Evolutionary conservation across 2,329 filamentous ascomycete genomes (phyloP), one percentile per base, ranked within the genome.

Genomic region (Rosellinia necatrix): DNA sequence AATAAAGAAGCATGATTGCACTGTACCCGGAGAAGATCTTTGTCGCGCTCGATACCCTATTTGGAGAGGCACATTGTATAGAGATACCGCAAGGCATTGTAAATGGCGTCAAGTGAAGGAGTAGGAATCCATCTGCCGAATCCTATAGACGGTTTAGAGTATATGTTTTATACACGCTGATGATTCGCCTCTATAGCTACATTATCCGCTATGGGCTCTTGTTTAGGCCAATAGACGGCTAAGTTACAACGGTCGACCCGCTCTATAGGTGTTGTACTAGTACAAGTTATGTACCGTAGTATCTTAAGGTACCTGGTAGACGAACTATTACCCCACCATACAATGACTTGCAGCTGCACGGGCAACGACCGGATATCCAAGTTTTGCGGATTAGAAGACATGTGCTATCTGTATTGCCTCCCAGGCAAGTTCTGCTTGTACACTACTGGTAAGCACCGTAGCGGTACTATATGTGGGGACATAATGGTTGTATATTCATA

Each of bases 11-110:
- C 49, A 52, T 55, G 40, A 47, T 55, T 55, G 30, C 54, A 49
- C 13, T 48, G 46, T 34, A 4, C 15, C 19, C 30, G 21, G 41
- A 49, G n/a, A 46, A n/a, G 27, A 37, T 42, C 53, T 48, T 29
- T 7, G 17, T 51, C 30, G 49, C 34, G 51, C 49, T 58, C 40
- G 59, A 61, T 61, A 59, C 59, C 49, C 59, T 35, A 37, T 35
- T 46, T 49, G 41, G 46, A 62, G 43, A 56, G 6, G 30, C 37
- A 32, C 19, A 17, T 50, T 53, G 48, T 51, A 56, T 55, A 59
- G 13, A 53, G 40, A 25, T 27, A 34, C 17, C 32, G 27, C 40
- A 37, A 49, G 22, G 42, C 49, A 27, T 54, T 42, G 34, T 7
- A 52, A 38, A 53, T 34, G 49, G 49, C 38, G 56, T 59, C 53